A percentile compares a stretch with the other conserved stretches of the same genome.
phyloP scores from a whole-genome alignment of 306 rosid species.

The Lupinus albus region DNA sequence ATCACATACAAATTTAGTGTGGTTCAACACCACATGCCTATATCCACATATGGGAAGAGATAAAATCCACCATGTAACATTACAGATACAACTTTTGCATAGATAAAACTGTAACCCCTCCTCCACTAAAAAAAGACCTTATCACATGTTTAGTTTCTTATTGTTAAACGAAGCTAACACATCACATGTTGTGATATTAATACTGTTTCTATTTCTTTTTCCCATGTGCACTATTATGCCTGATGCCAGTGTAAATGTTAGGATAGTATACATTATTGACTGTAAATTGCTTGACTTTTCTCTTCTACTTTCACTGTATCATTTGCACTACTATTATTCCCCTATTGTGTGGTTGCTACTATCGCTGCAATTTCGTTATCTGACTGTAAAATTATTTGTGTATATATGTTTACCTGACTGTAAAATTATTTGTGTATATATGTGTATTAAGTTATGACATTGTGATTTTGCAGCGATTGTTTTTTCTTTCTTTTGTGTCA shows the following conservation, averaged over 20 bases:
- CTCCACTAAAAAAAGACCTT: no score
- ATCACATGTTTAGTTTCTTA: no score
- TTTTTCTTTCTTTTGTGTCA: slow-evolving; percentile 8
- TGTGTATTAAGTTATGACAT: not conserved
- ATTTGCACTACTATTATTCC: slow-evolving; percentile 5
- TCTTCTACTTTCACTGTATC: not conserved
- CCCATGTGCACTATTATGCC: slow-evolving; percentile 18
- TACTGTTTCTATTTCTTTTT: not conserved
- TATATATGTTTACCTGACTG: not conserved
- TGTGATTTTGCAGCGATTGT: not conserved
- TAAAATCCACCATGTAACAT: no score
- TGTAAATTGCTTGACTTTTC: not conserved
- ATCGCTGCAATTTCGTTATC: slow-evolving; percentile 16
- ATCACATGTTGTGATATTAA: not conserved
- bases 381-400: slow-evolving; percentile 4
- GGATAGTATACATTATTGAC: not conserved
- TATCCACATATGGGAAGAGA: no score
- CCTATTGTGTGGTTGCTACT: not conserved
- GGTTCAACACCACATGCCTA: no score
- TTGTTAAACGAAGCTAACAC: no score
- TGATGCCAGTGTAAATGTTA: slow-evolving; percentile 18
- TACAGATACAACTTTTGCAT: no score
- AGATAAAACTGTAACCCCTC: no score
- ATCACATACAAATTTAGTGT: no score
- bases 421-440: not conserved